phyloP scores from a whole-genome alignment of 83 land plant species.

The Diphasiastrum complanatum region DNA sequence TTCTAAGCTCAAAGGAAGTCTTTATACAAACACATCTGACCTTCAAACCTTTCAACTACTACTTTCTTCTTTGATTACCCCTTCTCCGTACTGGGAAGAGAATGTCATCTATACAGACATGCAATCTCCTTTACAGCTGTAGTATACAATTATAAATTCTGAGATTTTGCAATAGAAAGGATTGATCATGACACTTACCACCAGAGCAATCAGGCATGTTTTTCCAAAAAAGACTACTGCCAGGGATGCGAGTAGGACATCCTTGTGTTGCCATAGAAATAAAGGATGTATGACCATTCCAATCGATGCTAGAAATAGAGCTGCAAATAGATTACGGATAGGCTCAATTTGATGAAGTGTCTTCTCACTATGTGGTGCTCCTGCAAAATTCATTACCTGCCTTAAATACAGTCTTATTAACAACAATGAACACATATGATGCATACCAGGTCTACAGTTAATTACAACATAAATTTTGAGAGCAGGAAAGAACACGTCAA shows the following conservation, averaged over 20 bases:
- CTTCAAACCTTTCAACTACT: too few relatives aligned
- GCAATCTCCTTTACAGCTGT: background rate
- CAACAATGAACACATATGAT: too few relatives aligned
- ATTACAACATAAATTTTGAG: background rate
- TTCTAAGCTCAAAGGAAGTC: too few relatives aligned
- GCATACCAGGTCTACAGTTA: background rate
- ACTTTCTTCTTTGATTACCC: too few relatives aligned
- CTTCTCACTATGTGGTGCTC: constrained; percentile 5
- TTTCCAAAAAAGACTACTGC: constrained; percentile 12
- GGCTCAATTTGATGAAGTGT: constrained; percentile 9
- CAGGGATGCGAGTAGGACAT: constrained; percentile 7
- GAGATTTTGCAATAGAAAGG: background rate
- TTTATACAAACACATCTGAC: too few relatives aligned
- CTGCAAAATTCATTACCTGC: too few relatives aligned
- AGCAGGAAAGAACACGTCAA: too few relatives aligned
- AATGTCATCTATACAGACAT: background rate
- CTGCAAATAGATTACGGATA: constrained; percentile 7
- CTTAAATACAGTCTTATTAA: too few relatives aligned
- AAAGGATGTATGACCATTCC: constrained; percentile 19
- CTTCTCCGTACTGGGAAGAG: too few relatives aligned
- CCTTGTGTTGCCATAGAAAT: constrained; percentile 16
- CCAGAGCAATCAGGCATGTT: constrained; percentile 7
- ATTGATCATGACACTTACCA: background rate
- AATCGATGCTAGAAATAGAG: constrained; percentile 12
- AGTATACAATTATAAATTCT: background rate